Base-by-base conservation (phyloP, 768 basidiomycete genomes). In the Russula emetica region DNA sequence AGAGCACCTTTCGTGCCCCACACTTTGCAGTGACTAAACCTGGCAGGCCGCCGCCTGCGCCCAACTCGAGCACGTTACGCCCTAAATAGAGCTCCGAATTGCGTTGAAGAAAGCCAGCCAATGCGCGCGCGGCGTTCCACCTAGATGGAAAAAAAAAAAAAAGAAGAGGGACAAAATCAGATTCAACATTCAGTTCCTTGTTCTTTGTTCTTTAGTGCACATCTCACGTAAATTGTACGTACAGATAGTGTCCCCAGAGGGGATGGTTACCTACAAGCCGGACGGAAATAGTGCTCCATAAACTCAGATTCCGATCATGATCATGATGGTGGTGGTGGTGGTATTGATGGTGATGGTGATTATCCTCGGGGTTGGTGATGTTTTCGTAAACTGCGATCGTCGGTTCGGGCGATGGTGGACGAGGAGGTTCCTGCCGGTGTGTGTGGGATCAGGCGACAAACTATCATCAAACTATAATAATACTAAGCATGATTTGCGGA, bases 31-130 rank as follows among this genome's bases (percentile, higher is more conserved):
- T 78, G 2, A 95, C 82, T 8, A 99, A 78, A 4, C 90, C 85
- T 0, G 97, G 97, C 7, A 98, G 77, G 2, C 87, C 96, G 1
- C 92, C 95, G 0, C 94, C 97, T 0, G 97, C 97, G 0, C 97
- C 97, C 0, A 98, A 83, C 73, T 99, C 97, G 1, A 98, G 78
- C 0, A 98, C 85, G 28, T 70, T 73, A 9, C 74, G 77, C 7
- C 75, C 74, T 0, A 68, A 69, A 51, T 83, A 85, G 0, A 88
- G 67, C 1, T 78, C 72, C 0, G 70, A 69, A 59, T 86, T 78
- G 13, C 74, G 72, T 64, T 91, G 88, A 2, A 92, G 77, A 71
- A 85, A 90, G 0, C 83, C 78, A 14, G 90, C 88, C 55, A 92
- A 80, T 0, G 86, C 81, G 5, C 86, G 77, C 2, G 89, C 84